Conservation (phyloP, 495 filamentous ascomycete genomes). For the Talaromyces borbonicus region DNA sequence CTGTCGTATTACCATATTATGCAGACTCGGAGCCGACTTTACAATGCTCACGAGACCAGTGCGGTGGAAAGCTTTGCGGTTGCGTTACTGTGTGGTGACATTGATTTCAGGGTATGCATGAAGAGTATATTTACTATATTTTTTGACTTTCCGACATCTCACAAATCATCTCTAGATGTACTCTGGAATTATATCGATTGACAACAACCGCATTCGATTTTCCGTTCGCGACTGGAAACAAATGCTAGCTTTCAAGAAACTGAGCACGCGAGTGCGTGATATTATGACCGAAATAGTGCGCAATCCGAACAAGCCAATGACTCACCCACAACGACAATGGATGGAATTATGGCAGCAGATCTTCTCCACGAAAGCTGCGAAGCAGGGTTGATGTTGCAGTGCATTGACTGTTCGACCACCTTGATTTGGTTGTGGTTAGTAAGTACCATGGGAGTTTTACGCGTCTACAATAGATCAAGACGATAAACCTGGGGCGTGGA, state of each 20-base stretch:
- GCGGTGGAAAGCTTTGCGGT: constrained; percentile 73
- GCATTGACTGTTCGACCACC: too few relatives aligned
- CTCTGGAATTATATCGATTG: constrained; percentile 74
- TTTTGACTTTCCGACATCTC: background rate
- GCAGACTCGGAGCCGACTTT: constrained; percentile 69
- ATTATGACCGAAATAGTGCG: constrained; percentile 62
- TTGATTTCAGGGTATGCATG: constrained; percentile 61
- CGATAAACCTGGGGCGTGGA: too few relatives aligned
- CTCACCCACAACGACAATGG: constrained; percentile 62
- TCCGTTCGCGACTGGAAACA: constrained; percentile 81
- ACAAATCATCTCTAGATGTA: constrained; percentile 46
- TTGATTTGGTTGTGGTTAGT: background rate
- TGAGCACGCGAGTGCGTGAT: constrained; percentile 59
- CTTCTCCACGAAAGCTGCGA: constrained; percentile 13
- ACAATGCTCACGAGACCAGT: constrained; percentile 86
- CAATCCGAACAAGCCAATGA: constrained; percentile 56
- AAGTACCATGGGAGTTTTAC: too few relatives aligned
- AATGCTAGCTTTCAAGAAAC: constrained; percentile 71
- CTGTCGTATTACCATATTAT: constrained; percentile 93
- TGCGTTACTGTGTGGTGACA: constrained; percentile 76
- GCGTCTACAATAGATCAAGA: too few relatives aligned
- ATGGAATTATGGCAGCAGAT: constrained; percentile 54
- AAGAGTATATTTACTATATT: background rate
- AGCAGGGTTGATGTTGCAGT: background rate
- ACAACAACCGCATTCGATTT: constrained; percentile 82